Evolutionary conservation across 768 basidiomycete genomes (phyloP), one percentile per base, ranked within the genome.

Genomic region (Leucosporidium scottii): DNA sequence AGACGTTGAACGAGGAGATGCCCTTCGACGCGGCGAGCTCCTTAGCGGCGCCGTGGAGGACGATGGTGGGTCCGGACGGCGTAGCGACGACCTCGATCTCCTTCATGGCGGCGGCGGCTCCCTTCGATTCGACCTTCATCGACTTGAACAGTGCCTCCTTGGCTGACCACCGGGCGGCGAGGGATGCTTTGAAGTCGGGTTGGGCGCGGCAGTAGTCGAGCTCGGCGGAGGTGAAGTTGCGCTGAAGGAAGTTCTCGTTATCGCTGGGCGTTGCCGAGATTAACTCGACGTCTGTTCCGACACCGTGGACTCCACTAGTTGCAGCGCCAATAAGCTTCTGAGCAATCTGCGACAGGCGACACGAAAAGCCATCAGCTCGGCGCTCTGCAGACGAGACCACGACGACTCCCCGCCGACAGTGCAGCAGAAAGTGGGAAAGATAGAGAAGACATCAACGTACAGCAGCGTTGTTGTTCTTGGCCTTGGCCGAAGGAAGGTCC

Each of bases 131-230:
- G 54, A 92, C 88, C 27, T 91, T 89, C 1, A 99, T 84, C 7
- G 92, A 89, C 81, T 98, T 98, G 86, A 98, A 97, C 31, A 78
- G 75, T 4, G 93, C 94, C 78, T 98, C 96, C 80, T 98, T 99
- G 61, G 91, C 94, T 34, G 85, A 90, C 94, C 96, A 99, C 64
- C 93, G 89, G 47, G 90, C 93, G 27, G 96, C 94, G 76, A 96
- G 93, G 3, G 94, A 97, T 12, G 96, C 88, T 1, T 84, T 79
- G 23, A 90, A 86, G 58, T 89, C 90, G 3, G 94, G n/a, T n/a
- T 87, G 75, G 97, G 92, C n/a, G 84, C 74, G 60, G 81, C 82
- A 80, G 82, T 98, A 97, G 17, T 83, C 80, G 73, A 87, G 84
- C 80, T 99, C 96, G 28, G 83, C 85, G 15, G 86, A 85, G 25